Conservation (phyloP, 495 filamentous ascomycete species). For the Trichoderma gamsii region DNA sequence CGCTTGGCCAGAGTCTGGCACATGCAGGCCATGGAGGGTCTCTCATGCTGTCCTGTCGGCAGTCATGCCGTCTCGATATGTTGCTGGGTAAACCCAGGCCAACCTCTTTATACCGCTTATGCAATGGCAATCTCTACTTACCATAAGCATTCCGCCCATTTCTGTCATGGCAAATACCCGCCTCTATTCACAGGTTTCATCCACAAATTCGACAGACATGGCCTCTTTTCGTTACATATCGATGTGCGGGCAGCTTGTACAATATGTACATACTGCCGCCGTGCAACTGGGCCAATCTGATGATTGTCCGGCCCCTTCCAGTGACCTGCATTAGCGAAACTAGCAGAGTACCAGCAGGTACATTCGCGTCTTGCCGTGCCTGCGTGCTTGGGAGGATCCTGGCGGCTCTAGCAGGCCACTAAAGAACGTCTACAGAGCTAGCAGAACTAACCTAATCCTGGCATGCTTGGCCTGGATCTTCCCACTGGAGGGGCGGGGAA, state of each 20-base stretch:
- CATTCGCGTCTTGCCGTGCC: constrained; percentile 1
- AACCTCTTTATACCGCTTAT: too few species aligned
- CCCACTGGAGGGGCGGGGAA: constrained; percentile 6
- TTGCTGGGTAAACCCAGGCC: too few species aligned
- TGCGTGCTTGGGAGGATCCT: constrained; percentile 4
- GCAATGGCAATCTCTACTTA: too few species aligned
- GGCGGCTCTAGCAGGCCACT: background rate
- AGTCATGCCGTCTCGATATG: background rate
- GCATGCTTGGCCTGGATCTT: background rate
- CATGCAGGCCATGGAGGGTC: background rate
- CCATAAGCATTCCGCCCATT: too few species aligned
- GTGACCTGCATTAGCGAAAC: constrained; percentile 11
- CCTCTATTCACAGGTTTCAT: too few species aligned
- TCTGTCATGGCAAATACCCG: too few species aligned
- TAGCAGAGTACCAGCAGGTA: constrained; percentile 10
- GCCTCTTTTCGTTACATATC: background rate
- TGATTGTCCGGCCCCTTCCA: constrained; percentile 10
- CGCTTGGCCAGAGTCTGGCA: background rate
- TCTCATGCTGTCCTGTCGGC: background rate
- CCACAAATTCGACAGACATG: too few species aligned
- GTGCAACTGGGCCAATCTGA: background rate
- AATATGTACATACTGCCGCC: background rate
- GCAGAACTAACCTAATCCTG: background rate
- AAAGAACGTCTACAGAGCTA: background rate
- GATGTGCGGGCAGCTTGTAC: background rate